Evolutionary conservation across 2,329 filamentous ascomycete genomes (phyloP).

Genomic region (Fusarium sp.): DNA sequence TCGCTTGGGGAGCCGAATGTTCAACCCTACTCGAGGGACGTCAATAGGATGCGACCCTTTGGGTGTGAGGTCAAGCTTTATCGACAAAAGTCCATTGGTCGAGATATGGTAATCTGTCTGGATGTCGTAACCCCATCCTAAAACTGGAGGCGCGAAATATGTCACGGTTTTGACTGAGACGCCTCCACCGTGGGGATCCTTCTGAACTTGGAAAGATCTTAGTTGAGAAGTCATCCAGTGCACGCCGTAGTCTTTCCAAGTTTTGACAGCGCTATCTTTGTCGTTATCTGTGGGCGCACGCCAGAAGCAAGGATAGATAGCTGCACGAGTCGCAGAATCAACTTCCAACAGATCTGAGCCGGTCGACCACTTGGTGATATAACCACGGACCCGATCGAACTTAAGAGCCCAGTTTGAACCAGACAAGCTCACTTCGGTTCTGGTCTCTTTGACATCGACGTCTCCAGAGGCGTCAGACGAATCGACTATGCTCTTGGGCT

Average conservation of each 20-base stretch:
- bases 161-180: background rate
- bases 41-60: constrained; percentile 2
- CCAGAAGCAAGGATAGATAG: constrained; percentile 25
- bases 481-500: rapidly evolving
- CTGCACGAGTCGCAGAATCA: background rate
- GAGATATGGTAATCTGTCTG: constrained; percentile 6
- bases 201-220: constrained; percentile 2
- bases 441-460: background rate
- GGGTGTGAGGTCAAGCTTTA: background rate
- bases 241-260: constrained; percentile 21
- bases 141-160: constrained; percentile 11
- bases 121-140: constrained; percentile 23
- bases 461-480: background rate
- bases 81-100: background rate
- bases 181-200: rapidly evolving
- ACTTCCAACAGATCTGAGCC: background rate
- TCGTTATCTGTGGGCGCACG: constrained; percentile 20
- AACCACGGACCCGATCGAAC: constrained; percentile 14
- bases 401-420: background rate
- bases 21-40: constrained; percentile 3
- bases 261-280: background rate
- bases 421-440: background rate
- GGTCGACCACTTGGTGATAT: constrained; percentile 10
- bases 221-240: constrained; percentile 20
- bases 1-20: constrained; percentile 8